A percentile compares a stretch with the other conserved stretches of the same genome.
Evolutionary conservation across 179 eudicot species (phyloP).

Genomic region (Monotropa hypopitys): DNA sequence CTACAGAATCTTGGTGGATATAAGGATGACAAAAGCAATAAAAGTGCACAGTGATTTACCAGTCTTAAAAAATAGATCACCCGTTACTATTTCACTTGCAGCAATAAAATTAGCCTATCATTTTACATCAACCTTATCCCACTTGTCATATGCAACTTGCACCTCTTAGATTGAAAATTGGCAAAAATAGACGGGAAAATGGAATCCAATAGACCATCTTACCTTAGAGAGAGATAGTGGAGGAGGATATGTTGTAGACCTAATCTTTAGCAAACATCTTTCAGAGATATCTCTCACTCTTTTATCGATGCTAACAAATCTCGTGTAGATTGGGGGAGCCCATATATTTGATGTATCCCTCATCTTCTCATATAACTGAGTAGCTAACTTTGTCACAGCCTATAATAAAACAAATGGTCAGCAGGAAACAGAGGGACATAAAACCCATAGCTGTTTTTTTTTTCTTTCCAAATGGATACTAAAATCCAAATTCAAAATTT

Average conservation of each 20-base stretch:
- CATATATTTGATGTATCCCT: constrained; percentile 53
- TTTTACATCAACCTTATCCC: not conserved
- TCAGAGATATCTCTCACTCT: constrained; percentile 67
- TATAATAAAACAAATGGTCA: constrained; percentile 15
- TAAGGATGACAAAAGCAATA: too few species aligned
- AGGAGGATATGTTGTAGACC: constrained; percentile 44
- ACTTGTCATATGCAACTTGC: not conserved
- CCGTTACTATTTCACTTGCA: not conserved
- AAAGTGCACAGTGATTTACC: not conserved
- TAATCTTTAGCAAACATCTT: constrained; percentile 63
- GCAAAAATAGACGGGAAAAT: not conserved
- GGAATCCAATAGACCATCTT: not conserved
- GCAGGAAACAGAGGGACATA: not conserved
- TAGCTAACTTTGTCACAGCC: constrained; percentile 64
- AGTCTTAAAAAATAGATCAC: not conserved
- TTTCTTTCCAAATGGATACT: not conserved
- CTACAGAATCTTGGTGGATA: too few species aligned
- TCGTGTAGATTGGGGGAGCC: constrained; percentile 72
- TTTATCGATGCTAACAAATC: constrained; percentile 66
- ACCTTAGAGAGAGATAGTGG: constrained; percentile 52
- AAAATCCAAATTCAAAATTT: not conserved
- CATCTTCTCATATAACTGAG: constrained; percentile 53
- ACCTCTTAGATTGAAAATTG: not conserved
- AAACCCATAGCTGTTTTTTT: not conserved
- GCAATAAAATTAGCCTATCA: not conserved